phyloP scores from a whole-genome alignment of 2,329 filamentous ascomycete species.

The Arthrinium puccinioides region DNA sequence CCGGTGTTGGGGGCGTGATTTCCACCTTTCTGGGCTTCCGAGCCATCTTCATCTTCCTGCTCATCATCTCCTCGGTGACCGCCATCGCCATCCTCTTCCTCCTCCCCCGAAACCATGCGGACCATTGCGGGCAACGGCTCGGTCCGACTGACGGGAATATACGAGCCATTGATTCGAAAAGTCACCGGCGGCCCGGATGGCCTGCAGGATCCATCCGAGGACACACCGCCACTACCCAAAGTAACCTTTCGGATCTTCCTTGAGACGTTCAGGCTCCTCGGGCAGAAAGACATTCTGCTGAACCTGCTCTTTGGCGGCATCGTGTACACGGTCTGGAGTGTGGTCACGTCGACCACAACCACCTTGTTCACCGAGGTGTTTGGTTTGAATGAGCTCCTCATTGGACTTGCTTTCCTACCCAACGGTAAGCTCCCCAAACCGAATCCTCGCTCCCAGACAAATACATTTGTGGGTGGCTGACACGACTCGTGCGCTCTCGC shows the following conservation, averaged over 20 bases:
- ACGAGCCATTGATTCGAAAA: conserved; percentile 7
- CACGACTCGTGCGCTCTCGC: background rate
- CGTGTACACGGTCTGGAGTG: conserved; percentile 27
- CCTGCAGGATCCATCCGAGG: conserved; percentile 6
- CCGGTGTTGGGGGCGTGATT: conserved; percentile 14
- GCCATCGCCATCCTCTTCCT: conserved; percentile 14
- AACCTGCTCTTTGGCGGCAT: conserved; percentile 24
- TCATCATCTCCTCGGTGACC: conserved; percentile 4
- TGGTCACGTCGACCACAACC: conserved; percentile 31
- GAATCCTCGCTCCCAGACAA: background rate
- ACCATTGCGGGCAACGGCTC: conserved; percentile 5
- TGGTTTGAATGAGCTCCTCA: conserved; percentile 1
- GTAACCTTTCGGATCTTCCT: conserved; percentile 23
- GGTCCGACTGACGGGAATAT: conserved; percentile 3
- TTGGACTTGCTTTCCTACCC: conserved; percentile 5
- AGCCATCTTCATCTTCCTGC: conserved; percentile 6
- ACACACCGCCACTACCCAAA: too few species aligned
- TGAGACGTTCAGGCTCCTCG: conserved; percentile 28
- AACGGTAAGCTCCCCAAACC: conserved; percentile 2
- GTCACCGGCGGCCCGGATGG: conserved; percentile 7
- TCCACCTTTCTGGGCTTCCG: conserved; percentile 2
- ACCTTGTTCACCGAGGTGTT: conserved; percentile 17
- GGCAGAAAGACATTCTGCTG: conserved; percentile 30
- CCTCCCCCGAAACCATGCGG: conserved; percentile 7
- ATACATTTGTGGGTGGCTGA: too few species aligned